These are phyloP conservation scores for Ceratobasidium sp. DNA, from an alignment of 1,284 basidiomycete species.

Conservation along the genomic window DNA sequence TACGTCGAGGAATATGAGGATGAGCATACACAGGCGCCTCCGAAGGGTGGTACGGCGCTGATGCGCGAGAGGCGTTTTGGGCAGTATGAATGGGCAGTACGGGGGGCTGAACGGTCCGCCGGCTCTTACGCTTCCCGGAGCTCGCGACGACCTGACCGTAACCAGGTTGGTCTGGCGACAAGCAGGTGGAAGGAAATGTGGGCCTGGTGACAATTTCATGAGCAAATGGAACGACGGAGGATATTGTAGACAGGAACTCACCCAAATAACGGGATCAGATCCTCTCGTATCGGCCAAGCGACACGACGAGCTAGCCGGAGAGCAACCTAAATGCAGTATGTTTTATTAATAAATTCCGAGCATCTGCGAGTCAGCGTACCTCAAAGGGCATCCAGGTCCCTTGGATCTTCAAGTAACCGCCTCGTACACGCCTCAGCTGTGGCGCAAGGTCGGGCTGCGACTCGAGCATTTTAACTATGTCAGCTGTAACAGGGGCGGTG, in stretches of 20 bases:
- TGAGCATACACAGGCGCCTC: constrained; percentile 41
- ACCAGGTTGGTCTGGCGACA: constrained; percentile 82
- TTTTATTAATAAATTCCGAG: not conserved
- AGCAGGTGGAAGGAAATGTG: constrained; percentile 78
- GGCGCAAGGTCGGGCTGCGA: constrained; percentile 84
- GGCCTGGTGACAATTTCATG: constrained; percentile 52
- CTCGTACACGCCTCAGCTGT: constrained; percentile 80
- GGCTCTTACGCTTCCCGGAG: constrained; percentile 54
- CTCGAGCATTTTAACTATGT: constrained; percentile 89
- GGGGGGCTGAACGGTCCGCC: constrained; percentile 36
- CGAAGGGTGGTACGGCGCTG: constrained; percentile 29
- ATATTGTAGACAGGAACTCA: constrained; percentile 53
- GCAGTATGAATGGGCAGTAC: constrained; percentile 32
- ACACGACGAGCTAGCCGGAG: constrained; percentile 81
- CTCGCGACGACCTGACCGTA: constrained; percentile 79
- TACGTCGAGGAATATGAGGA: constrained; percentile 39
- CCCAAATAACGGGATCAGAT: constrained; percentile 85
- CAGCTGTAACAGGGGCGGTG: constrained; percentile 63
- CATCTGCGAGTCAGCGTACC: constrained; percentile 56
- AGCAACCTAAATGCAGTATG: constrained; percentile 63
- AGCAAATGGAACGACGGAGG: constrained; percentile 29
- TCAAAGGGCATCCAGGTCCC: constrained; percentile 92
- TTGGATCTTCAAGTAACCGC: constrained; percentile 88
- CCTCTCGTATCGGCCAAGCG: constrained; percentile 87
- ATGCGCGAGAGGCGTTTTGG: constrained; percentile 5